Evolutionary conservation across 1,284 basidiomycete genomes (phyloP).

Genomic region (Cutaneotrichosporon curvatum): DNA sequence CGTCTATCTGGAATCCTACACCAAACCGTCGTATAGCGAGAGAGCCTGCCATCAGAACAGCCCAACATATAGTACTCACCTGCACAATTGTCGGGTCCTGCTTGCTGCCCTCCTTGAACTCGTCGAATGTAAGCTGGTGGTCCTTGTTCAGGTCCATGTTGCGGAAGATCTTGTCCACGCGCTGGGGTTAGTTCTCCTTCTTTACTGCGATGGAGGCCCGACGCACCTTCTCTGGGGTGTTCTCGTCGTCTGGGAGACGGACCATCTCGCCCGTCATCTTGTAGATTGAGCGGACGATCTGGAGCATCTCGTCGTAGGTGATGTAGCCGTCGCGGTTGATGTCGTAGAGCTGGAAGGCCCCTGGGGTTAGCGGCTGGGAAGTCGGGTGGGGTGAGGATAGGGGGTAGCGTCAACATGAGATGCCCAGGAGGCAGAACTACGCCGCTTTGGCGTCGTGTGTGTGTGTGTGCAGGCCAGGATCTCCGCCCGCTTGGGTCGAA

Average conservation of each 20-base stretch:
- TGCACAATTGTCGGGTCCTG: conserved; percentile 97
- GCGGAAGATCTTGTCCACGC: conserved; percentile 91
- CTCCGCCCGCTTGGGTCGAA: too few relatives aligned
- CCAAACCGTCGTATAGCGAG: conserved; percentile 52
- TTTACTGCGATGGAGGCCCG: not conserved
- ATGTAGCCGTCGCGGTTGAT: conserved; percentile 96
- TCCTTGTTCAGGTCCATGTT: conserved; percentile 91
- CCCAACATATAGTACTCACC: too few relatives aligned
- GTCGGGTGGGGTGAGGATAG: not conserved
- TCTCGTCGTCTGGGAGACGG: conserved; percentile 91
- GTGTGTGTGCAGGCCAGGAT: too few relatives aligned
- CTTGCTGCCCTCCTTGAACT: conserved; percentile 95
- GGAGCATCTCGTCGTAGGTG: conserved; percentile 97
- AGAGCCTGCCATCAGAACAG: too few relatives aligned
- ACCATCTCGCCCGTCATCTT: conserved; percentile 99
- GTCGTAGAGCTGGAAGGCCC: conserved; percentile 99
- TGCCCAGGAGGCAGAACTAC: not conserved
- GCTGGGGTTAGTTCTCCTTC: conserved; percentile 49
- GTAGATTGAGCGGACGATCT: conserved; percentile 93
- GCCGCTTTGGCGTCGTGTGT: too few relatives aligned
- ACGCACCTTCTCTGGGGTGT: conserved; percentile 92
- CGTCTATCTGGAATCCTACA: conserved; percentile 31
- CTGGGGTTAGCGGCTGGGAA: conserved; percentile 47
- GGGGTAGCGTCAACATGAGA: not conserved
- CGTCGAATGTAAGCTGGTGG: conserved; percentile 79